A percentile compares a stretch with the other conserved stretches of the same genome.
Conservation (phyloP, 495 filamentous ascomycete genomes). For the Tuber calosporum region DNA sequence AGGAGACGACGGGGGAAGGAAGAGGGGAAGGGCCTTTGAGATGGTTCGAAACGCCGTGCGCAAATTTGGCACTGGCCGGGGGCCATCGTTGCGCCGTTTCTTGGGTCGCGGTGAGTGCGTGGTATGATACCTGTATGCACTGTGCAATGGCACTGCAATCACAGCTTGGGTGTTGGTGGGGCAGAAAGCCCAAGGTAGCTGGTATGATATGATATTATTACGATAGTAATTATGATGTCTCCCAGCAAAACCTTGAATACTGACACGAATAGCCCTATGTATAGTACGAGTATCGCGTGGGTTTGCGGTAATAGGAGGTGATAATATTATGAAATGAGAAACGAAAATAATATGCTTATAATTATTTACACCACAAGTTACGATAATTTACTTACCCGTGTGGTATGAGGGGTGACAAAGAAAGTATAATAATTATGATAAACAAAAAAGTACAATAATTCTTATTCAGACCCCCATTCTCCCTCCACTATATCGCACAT, state of each 20-base stretch:
- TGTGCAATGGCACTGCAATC: neutral
- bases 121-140: neutral
- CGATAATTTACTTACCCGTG: neutral
- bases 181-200: neutral
- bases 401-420: neutral
- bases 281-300: neutral
- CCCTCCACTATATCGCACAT: slow-evolving; percentile 28
- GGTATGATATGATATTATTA: no score
- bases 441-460: neutral
- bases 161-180: neutral
- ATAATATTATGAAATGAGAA: neutral
- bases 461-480: neutral
- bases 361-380: neutral
- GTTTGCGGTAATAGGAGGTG: neutral
- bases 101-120: neutral
- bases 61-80: neutral
- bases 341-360: neutral
- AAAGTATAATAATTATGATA: no score
- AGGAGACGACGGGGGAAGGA: neutral
- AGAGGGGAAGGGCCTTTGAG: neutral
- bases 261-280: neutral
- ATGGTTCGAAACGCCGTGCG: neutral
- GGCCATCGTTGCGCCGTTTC: neutral
- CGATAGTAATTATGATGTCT: no score
- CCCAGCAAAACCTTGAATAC: neutral